phyloP scores from a whole-genome alignment of 495 filamentous ascomycete species.

The Lasiosphaeria miniovina region DNA sequence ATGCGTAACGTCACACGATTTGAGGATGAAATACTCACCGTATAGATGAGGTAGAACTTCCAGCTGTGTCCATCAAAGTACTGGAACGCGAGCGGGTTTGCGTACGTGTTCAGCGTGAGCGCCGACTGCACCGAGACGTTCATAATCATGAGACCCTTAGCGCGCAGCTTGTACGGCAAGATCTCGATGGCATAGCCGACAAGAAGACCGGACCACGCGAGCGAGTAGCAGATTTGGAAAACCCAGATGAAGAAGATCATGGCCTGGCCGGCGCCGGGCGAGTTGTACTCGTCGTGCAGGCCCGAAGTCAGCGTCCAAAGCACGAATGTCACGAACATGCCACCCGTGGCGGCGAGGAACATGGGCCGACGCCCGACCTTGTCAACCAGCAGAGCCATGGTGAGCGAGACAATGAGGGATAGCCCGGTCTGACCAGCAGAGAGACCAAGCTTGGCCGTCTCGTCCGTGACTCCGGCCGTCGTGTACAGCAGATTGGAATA shows the following conservation, averaged over 20 bases:
- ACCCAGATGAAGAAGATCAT: constrained; percentile 59
- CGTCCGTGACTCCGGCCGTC: constrained; percentile 53
- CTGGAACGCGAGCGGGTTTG: constrained; percentile 60
- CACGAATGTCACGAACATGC: constrained; percentile 58
- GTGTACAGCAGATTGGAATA: constrained; percentile 58
- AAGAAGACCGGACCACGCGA: constrained; percentile 63
- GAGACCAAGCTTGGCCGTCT: constrained; percentile 50
- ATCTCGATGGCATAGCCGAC: constrained; percentile 68
- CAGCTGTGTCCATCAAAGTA: constrained; percentile 46
- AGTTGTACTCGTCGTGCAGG: constrained; percentile 37
- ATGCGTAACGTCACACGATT: not conserved
- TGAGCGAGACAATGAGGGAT: constrained; percentile 51
- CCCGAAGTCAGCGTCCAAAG: constrained; percentile 51
- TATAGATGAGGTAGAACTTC: constrained; percentile 65
- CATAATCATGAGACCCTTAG: constrained; percentile 54
- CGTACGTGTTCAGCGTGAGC: constrained; percentile 54
- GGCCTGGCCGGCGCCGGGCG: constrained; percentile 42
- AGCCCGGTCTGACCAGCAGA: constrained; percentile 51
- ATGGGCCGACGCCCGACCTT: constrained; percentile 56
- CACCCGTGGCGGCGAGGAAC: constrained; percentile 56
- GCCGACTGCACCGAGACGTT: constrained; percentile 51
- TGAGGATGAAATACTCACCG: constrained; percentile 28
- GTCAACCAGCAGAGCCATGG: constrained; percentile 59
- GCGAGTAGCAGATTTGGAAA: constrained; percentile 53
- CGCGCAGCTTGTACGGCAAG: constrained; percentile 67